phyloP scores from a whole-genome alignment of 2,329 filamentous ascomycete species.

The Bipolaris sorokiniana region DNA sequence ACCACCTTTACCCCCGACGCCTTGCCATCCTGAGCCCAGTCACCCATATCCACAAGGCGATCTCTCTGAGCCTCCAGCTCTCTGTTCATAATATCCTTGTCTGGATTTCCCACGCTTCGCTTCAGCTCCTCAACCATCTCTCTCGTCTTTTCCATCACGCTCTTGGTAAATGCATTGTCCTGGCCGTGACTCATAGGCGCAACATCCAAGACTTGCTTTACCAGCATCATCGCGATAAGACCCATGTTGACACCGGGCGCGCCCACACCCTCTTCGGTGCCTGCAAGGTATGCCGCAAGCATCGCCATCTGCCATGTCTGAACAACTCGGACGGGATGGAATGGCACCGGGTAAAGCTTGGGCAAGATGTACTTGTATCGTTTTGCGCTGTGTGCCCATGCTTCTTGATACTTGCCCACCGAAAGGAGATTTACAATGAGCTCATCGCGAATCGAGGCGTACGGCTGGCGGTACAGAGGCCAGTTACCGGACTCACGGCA shows the following conservation, averaged over 20 bases:
- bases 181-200: slow-evolving; percentile 53
- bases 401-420: slow-evolving; percentile 52
- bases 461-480: slow-evolving; percentile 61
- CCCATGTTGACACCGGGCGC: slow-evolving; percentile 50
- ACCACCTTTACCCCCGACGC: background rate
- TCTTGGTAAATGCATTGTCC: slow-evolving; percentile 50
- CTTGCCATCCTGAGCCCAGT: slow-evolving; percentile 23
- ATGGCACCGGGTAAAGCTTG: slow-evolving; percentile 54
- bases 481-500: slow-evolving; percentile 52
- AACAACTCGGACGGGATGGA: slow-evolving; percentile 62
- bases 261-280: slow-evolving; percentile 30
- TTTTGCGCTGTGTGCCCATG: slow-evolving; percentile 59
- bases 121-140: slow-evolving; percentile 38
- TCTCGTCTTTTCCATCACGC: slow-evolving; percentile 47
- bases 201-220: slow-evolving; percentile 50
- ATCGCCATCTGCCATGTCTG: slow-evolving; percentile 53
- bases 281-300: slow-evolving; percentile 43
- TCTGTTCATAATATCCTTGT: slow-evolving; percentile 28
- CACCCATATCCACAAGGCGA: slow-evolving; percentile 40
- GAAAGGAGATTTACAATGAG: slow-evolving; percentile 58
- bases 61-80: slow-evolving; percentile 38
- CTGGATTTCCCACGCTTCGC: slow-evolving; percentile 29
- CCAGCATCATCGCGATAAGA: slow-evolving; percentile 52
- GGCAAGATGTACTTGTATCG: slow-evolving; percentile 60
- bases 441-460: slow-evolving; percentile 60